These are phyloP conservation scores for Cytospora chrysosperma DNA, from an alignment of 2,329 filamentous ascomycete genomes.

Conservation along the genomic window DNA sequence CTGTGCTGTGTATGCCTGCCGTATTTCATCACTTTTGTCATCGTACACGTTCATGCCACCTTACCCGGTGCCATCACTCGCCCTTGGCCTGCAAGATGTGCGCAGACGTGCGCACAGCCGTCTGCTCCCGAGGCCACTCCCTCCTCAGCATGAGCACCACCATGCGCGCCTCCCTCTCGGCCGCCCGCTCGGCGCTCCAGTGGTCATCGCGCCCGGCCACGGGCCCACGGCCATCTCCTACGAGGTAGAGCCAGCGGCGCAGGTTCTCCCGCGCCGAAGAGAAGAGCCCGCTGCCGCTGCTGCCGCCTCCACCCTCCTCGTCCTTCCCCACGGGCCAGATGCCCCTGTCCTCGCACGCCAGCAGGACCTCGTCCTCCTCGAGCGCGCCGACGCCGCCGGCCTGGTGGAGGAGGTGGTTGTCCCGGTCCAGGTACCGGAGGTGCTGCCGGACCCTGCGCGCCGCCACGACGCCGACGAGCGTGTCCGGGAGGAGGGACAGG, in stretches of 20 bases:
- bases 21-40: background rate
- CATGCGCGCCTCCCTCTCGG: constrained; percentile 5
- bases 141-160: background rate
- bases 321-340: constrained; percentile 56
- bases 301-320: constrained; percentile 44
- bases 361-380: constrained; percentile 61
- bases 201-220: background rate
- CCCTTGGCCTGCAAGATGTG: background rate
- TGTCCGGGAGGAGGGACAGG: constrained; percentile 17
- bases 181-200: constrained; percentile 3
- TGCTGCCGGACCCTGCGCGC: constrained; percentile 55
- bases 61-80: background rate
- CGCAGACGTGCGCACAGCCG: background rate
- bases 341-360: constrained; percentile 71
- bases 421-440: constrained; percentile 64
- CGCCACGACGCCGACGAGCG: constrained; percentile 47
- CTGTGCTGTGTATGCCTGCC: background rate
- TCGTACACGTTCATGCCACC: background rate
- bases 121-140: background rate
- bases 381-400: constrained; percentile 62
- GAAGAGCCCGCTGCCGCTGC: constrained; percentile 35
- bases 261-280: constrained; percentile 43
- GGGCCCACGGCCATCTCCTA: constrained; percentile 26
- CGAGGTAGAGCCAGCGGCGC: constrained; percentile 48
- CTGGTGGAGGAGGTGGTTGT: constrained; percentile 67